Evolutionary conservation across 495 filamentous ascomycete genomes (phyloP).

Genomic region (Astrothelium macrocarpum): DNA sequence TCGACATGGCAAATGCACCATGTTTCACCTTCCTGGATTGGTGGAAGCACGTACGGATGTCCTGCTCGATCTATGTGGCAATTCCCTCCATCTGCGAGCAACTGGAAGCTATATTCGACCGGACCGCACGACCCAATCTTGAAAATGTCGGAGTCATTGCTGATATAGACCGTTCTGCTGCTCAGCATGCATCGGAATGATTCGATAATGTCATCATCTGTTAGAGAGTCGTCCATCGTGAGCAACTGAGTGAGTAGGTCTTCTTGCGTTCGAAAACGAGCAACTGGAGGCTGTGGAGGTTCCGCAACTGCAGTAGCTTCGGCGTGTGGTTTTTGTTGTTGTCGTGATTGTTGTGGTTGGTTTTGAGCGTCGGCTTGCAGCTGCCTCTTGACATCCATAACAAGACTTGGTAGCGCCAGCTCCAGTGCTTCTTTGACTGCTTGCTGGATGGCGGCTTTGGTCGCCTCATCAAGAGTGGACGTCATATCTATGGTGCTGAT

Average conservation of each 20-base stretch:
- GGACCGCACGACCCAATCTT: neutral
- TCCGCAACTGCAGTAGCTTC: neutral
- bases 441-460: neutral
- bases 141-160: neutral
- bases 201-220: neutral
- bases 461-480: neutral
- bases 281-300: neutral
- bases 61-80: neutral
- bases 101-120: neutral
- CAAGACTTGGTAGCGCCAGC: neutral
- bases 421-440: neutral
- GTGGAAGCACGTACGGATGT: neutral
- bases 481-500: neutral
- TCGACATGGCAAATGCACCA: neutral
- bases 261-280: neutral
- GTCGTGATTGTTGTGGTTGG: too few relatives aligned
- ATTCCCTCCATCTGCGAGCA: neutral
- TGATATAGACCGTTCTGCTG: neutral
- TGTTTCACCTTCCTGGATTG: neutral
- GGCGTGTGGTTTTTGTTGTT: neutral
- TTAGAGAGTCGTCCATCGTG: neutral
- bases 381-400: neutral
- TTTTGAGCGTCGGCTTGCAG: neutral
- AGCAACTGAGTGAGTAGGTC: neutral
- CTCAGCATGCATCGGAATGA: neutral